Conservation (phyloP, 1,284 basidiomycete genomes). For the Ganoderma lingzhi region DNA sequence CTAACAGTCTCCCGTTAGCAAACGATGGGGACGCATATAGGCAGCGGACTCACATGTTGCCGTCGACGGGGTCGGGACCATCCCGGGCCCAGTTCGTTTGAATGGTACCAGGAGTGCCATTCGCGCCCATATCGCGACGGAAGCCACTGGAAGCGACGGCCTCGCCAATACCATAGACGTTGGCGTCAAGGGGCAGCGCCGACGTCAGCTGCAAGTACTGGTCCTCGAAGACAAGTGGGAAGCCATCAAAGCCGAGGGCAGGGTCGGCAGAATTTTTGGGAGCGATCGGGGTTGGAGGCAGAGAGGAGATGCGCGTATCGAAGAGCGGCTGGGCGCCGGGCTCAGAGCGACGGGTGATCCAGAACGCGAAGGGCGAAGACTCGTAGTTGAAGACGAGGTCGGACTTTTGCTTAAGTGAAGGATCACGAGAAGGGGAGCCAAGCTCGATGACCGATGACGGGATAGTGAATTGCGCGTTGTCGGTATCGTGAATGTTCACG, state of each 20-base stretch:
- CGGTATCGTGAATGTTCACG: slow-evolving; percentile 75
- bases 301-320: slow-evolving; percentile 70
- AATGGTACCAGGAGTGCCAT: slow-evolving; percentile 62
- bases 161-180: slow-evolving; percentile 85
- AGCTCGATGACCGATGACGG: slow-evolving; percentile 62
- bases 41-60: slow-evolving; percentile 57
- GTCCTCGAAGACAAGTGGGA: slow-evolving; percentile 79
- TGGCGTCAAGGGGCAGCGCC: slow-evolving; percentile 68
- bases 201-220: slow-evolving; percentile 76
- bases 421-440: slow-evolving; percentile 46
- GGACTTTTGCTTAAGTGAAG: slow-evolving; percentile 47
- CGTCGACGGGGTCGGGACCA: slow-evolving; percentile 62
- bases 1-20: slow-evolving; percentile 49
- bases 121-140: slow-evolving; percentile 64
- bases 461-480: slow-evolving; percentile 72
- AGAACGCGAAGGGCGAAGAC: slow-evolving; percentile 75
- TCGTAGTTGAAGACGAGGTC: slow-evolving; percentile 78
- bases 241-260: slow-evolving; percentile 60
- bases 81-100: slow-evolving; percentile 80
- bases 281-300: slow-evolving; percentile 63
- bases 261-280: slow-evolving; percentile 57
- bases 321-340: slow-evolving; percentile 70
- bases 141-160: slow-evolving; percentile 73
- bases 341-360: slow-evolving; percentile 74
- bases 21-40: neutral